phyloP scores from a whole-genome alignment of 306 rosid genomes.

The Senna siamea region DNA sequence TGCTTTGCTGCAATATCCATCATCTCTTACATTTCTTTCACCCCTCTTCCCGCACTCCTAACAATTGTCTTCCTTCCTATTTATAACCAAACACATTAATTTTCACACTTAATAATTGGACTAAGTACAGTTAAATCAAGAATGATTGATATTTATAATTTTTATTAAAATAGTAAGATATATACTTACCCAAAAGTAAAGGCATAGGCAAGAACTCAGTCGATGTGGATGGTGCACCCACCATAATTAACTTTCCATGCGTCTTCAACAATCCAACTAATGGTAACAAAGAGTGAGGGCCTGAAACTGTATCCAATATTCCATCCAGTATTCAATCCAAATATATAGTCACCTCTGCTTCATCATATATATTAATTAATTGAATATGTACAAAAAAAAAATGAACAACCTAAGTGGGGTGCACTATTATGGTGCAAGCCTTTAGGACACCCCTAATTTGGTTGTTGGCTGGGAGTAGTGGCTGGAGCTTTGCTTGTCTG shows the following conservation, averaged over 20 bases:
- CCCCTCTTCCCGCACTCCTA: constrained; percentile 28
- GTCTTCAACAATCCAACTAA: constrained; percentile 42
- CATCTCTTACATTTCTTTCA: constrained; percentile 35
- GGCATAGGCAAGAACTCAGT: constrained; percentile 38
- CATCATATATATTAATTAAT: neutral
- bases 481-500: no score
- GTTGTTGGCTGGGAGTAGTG: no score
- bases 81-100: no score
- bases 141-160: constrained; percentile 8
- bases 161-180: constrained; percentile 25
- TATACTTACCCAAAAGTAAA: constrained; percentile 37
- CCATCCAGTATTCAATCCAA: constrained; percentile 49
- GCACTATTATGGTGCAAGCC: no score
- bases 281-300: constrained; percentile 43
- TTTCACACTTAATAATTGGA: no score
- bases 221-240: constrained; percentile 40
- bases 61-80: constrained; percentile 36
- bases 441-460: no score
- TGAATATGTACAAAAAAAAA: no score
- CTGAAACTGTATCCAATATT: constrained; percentile 54
- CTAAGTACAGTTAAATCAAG: constrained; percentile 33
- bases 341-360: neutral
- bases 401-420: no score
- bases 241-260: constrained; percentile 46
- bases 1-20: constrained; percentile 41